Base-by-base conservation (phyloP, 2,329 filamentous ascomycete species). In the Hypoxylon sp. region DNA sequence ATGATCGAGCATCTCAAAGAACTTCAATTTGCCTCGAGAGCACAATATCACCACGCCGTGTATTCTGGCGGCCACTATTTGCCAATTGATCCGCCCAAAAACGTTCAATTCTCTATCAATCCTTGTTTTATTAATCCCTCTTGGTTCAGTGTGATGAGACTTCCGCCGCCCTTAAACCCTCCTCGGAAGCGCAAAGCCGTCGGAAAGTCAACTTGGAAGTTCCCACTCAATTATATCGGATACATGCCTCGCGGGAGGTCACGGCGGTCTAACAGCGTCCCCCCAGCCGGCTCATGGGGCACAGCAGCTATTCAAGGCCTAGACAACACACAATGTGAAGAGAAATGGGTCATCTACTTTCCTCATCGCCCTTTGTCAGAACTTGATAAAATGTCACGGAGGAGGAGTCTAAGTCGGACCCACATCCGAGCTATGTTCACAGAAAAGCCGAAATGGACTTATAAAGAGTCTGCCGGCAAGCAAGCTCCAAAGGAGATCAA, bases 61-160 rank as follows among this genome's bases (percentile, higher is more conserved):
- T 76, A 68, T 59, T 77, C 76, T 1, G 72, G 73, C n/a, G 57
- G 61, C 25, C 68, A 68, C 25, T 64, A 60, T n/a, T 30, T 71
- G 2, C 61, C 72, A 82, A 72, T 86, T 82, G 0, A 84, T 83
- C 3, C 79, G 82, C 59, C 87, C 82, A 82, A 77, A 85, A 56
- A 66, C 13, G 44, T 62, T 8, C 55, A 50, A 7, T 61, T 75
- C n/a, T 68, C 50, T 20, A 59, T 73, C 13, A 66, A 69, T 20
- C 61, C 72, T 13, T 68, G 40, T 33, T 71, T 76, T 53, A 10
- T 70, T n/a, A 56, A 46, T 13, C 20, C n/a, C 2, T 27, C 50
- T 17, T 56, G 55, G 57, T 25, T 64, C 7, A 44, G 13, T 10
- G 2, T 58, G 5, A 14, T 50, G 5, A 48, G 33, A 10, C 37